Base-by-base conservation (phyloP, 1,139 yeast species). In the Lodderomyces theae region DNA sequence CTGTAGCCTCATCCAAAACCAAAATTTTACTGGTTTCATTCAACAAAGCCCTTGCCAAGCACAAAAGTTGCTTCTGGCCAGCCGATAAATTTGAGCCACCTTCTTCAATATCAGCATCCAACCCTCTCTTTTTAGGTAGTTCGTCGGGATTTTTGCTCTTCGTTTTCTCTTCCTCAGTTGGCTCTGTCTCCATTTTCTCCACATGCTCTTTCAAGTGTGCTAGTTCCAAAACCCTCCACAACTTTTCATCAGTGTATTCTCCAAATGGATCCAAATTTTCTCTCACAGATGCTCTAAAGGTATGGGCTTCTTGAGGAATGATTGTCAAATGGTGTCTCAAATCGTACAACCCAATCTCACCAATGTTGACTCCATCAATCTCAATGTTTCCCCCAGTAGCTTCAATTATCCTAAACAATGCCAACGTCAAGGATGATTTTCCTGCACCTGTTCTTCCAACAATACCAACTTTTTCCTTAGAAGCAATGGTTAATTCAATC, bases 1-100 rank as follows among this genome's bases (percentile, higher is more conserved):
- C 90, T 0, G 95, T 86, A 1, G 95, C 95, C 61, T 86, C 95
- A 56, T 86, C 95, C 39, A 86, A 63, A 15, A 86, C 77, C 45
- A 86, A 64, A 23, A 86, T 77, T 46, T 75, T 79, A 25, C 51
- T 48, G 1, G 89, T 79, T n/a, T 74, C 72, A 44, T 54, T 62
- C 48, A 86, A 66, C 38, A 86, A 65, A 0, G 90, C 94, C 43
- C 95, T 71, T 0, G 90, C 87, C 22, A 86, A 64, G 51, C 92
- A 85, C 59, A 86, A 65, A 40, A 86, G 64, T 60, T 86, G 95
- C 37, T 86, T 70, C 56, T 86, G 94, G 1, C 95, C 95, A 37
- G 80, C 80, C 0, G 92, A 83, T 42, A 86, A 65, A 54, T 86
- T 86, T 19, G 81, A 66, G 0, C 95, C 95, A 37, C 87, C 83